Percentiles rank a stretch among this genome's conserved stretches.
phyloP scores from a whole-genome alignment of 768 basidiomycete genomes.

The Amanita rubescens region DNA sequence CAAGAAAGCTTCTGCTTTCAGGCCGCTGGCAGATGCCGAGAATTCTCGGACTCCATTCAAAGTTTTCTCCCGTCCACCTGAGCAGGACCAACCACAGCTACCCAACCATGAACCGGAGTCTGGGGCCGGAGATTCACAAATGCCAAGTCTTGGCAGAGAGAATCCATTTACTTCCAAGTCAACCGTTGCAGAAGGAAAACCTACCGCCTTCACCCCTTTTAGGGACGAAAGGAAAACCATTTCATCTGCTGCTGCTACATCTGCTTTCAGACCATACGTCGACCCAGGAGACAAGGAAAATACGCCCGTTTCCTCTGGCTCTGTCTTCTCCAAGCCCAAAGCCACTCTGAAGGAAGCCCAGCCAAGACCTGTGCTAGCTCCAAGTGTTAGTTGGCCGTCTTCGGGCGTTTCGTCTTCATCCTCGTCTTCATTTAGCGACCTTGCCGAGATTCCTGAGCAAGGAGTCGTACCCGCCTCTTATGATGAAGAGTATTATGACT shows the following conservation, averaged over 20 bases:
- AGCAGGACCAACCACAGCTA: conserved; percentile 19
- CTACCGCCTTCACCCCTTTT: conserved; percentile 32
- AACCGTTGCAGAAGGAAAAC: conserved; percentile 24
- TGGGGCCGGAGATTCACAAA: not conserved
- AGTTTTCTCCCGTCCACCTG: conserved; percentile 72
- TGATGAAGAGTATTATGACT: conserved; percentile 24
- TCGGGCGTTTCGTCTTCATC: conserved; percentile 4
- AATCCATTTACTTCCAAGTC: conserved; percentile 42
- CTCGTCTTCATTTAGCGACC: conserved; percentile 7
- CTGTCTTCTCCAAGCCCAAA: conserved; percentile 12
- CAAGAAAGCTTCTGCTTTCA: conserved; percentile 23
- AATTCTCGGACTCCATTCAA: conserved; percentile 45
- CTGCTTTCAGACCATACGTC: conserved; percentile 22
- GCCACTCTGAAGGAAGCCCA: conserved; percentile 1
- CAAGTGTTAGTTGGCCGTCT: conserved; percentile 3
- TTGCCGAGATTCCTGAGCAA: conserved; percentile 8
- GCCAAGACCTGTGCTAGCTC: conserved; percentile 1
- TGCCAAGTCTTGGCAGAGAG: conserved; percentile 13
- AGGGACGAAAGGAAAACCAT: conserved; percentile 15
- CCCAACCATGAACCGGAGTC: conserved; percentile 14
- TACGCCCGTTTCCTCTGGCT: conserved; percentile 15
- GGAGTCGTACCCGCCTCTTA: conserved; percentile 18
- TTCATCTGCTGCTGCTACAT: conserved; percentile 13
- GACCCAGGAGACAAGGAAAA: conserved; percentile 20
- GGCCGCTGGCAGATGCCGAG: conserved; percentile 32